These are phyloP conservation scores for Komagataella ulmi DNA, from an alignment of 805 yeast genomes.

Conservation along the genomic window DNA sequence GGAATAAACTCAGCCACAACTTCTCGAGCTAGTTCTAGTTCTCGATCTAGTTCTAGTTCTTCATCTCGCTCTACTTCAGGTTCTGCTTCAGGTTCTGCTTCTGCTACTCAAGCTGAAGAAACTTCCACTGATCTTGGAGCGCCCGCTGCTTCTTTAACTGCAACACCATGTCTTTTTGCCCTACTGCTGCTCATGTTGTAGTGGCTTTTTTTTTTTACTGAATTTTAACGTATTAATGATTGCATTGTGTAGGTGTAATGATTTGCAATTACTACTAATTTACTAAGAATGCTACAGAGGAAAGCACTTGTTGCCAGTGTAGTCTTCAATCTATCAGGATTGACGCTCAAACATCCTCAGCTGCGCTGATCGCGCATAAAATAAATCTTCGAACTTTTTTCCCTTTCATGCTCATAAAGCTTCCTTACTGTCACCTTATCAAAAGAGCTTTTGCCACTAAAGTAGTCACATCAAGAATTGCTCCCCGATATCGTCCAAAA, in stretches of 20 bases:
- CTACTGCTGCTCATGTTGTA: background rate
- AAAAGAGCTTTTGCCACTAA: background rate
- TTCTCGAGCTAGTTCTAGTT: background rate
- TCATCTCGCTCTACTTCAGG: background rate
- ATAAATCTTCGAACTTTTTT: background rate
- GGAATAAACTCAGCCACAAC: background rate
- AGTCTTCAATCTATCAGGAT: no score
- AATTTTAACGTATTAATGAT: background rate
- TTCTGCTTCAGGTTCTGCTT: background rate
- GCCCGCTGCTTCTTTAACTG: background rate
- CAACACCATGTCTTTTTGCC: background rate
- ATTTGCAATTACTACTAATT: background rate
- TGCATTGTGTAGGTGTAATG: background rate
- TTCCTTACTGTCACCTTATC: background rate
- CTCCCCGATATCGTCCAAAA: constrained; percentile 3
- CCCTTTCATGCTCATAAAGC: background rate
- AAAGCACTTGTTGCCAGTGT: no score
- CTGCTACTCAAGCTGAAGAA: background rate
- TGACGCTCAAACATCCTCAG: background rate
- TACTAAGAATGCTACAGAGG: no score
- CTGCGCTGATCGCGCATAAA: background rate
- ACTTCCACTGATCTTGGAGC: background rate
- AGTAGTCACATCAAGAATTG: background rate
- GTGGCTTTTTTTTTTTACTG: background rate
- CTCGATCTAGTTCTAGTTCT: background rate